Conservation (phyloP, 2,329 filamentous ascomycete genomes). For the Aspergillus felis region DNA sequence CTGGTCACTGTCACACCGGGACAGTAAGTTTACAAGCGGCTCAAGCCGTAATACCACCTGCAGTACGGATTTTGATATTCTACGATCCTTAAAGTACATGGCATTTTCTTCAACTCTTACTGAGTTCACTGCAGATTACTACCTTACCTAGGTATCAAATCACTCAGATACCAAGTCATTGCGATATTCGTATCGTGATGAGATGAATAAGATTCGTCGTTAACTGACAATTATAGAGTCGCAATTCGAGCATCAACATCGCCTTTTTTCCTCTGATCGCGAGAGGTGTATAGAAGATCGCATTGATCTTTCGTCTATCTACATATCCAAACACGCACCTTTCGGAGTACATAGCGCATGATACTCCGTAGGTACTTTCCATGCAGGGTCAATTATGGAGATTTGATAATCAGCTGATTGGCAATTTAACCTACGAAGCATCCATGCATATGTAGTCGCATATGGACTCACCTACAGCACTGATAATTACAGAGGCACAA, state of each 20-base stretch:
- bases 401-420: not conserved
- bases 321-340: not conserved
- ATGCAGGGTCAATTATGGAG: not conserved
- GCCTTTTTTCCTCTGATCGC: not conserved
- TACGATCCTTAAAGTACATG: not conserved
- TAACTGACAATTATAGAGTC: not conserved
- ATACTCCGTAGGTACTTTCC: not conserved
- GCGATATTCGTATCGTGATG: not conserved
- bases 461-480: not conserved
- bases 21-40: slow-evolving; percentile 23
- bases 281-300: too few species aligned
- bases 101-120: too few species aligned
- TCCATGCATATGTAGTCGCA: not conserved
- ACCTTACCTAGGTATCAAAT: too few species aligned
- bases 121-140: too few species aligned
- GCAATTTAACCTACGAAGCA: not conserved
- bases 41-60: not conserved
- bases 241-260: not conserved
- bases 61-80: not conserved
- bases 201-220: not conserved
- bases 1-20: slow-evolving; percentile 19
- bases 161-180: too few species aligned
- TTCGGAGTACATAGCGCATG: not conserved
- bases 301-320: not conserved
- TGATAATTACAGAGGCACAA: not conserved